Percentiles rank a stretch among this genome's conserved stretches.
phyloP scores from a whole-genome alignment of 2,329 filamentous ascomycete genomes.

The Xylariaceae sp. region DNA sequence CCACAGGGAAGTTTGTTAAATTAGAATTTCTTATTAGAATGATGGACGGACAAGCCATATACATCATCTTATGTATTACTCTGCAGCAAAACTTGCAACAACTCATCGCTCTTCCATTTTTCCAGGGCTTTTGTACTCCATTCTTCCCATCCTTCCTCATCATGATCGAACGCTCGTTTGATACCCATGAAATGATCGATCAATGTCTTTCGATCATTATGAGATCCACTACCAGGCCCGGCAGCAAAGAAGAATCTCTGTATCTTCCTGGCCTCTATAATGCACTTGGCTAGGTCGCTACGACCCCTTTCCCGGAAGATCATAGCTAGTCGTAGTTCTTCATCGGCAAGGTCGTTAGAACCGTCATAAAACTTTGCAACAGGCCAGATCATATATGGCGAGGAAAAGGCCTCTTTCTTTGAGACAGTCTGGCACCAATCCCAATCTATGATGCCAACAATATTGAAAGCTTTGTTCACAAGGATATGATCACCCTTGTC shows the following conservation, averaged over 20 bases:
- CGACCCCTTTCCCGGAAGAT: constrained; percentile 33
- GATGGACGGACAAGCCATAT: too few relatives aligned
- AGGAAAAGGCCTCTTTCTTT: constrained; percentile 41
- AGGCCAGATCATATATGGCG: constrained; percentile 45
- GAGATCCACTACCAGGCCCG: constrained; percentile 6
- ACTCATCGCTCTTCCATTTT: constrained; percentile 11
- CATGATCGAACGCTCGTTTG: constrained; percentile 21
- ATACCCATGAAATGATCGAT: constrained; percentile 25
- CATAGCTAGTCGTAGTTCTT: constrained; percentile 32
- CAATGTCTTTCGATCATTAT: constrained; percentile 13
- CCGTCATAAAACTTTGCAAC: constrained; percentile 43
- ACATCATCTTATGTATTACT: too few relatives aligned
- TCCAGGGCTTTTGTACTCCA: constrained; percentile 16
- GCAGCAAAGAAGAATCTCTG: constrained; percentile 35
- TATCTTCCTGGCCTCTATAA: constrained; percentile 29
- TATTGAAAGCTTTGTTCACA: constrained; percentile 45
- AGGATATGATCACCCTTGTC: constrained; percentile 55
- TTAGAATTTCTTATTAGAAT: too few relatives aligned
- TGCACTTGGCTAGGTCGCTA: constrained; percentile 29
- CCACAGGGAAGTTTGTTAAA: too few relatives aligned
- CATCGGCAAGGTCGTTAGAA: constrained; percentile 34
- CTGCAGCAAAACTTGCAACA: constrained; percentile 19
- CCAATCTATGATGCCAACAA: constrained; percentile 53
- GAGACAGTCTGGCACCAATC: constrained; percentile 44
- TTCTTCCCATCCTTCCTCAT: constrained; percentile 19